Conservation (phyloP, 768 basidiomycete species). For the Lactarius trivialis region DNA sequence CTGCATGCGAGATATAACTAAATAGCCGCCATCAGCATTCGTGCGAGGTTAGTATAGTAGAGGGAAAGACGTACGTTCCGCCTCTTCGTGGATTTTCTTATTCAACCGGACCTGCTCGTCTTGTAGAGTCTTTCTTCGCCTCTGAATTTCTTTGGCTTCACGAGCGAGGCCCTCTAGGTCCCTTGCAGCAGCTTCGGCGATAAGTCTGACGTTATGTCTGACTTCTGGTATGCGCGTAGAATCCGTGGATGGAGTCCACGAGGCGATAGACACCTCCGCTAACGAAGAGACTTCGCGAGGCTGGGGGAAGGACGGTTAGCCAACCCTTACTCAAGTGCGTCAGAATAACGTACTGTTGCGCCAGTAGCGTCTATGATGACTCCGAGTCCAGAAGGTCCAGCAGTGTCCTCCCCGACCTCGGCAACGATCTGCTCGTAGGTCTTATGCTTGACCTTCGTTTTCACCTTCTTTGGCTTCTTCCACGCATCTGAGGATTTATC, state of each 20-base stretch:
- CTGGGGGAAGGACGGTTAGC: conserved; percentile 34
- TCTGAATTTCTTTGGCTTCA: conserved; percentile 80
- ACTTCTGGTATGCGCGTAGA: conserved; percentile 90
- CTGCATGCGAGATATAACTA: conserved; percentile 75
- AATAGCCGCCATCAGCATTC: conserved; percentile 9
- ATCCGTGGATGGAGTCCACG: conserved; percentile 86
- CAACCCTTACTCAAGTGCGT: conserved; percentile 7
- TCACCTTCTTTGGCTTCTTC: conserved; percentile 82
- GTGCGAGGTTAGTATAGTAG: not conserved
- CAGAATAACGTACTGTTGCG: conserved; percentile 58
- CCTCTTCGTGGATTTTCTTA: conserved; percentile 69
- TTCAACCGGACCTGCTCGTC: conserved; percentile 66
- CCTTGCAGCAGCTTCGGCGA: conserved; percentile 72
- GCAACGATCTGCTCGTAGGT: conserved; percentile 95
- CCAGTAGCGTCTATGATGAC: conserved; percentile 94
- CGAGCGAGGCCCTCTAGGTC: conserved; percentile 85
- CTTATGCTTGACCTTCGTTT: conserved; percentile 85
- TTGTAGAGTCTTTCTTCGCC: conserved; percentile 64
- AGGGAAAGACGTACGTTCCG: conserved; percentile 49
- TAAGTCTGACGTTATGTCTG: conserved; percentile 89
- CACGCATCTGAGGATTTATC: conserved; percentile 63
- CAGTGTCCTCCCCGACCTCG: conserved; percentile 63
- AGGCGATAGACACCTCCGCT: conserved; percentile 64
- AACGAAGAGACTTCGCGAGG: conserved; percentile 84
- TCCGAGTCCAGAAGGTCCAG: conserved; percentile 52